These are phyloP conservation scores for Eutypella sp. DNA, from an alignment of 2,329 filamentous ascomycete species.

Conservation along the genomic window DNA sequence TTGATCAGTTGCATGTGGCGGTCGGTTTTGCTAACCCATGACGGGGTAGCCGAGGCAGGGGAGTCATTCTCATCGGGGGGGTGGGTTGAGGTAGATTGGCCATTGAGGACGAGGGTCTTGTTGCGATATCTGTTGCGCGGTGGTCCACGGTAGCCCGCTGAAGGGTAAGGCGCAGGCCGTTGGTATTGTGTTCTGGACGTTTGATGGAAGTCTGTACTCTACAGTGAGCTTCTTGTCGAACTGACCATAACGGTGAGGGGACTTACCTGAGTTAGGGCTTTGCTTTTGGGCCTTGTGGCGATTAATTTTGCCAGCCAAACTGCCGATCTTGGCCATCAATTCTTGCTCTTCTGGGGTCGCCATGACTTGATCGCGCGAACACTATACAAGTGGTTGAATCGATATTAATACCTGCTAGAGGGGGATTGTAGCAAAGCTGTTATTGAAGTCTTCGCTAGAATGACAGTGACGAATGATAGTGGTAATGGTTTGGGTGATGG, in stretches of 20 bases:
- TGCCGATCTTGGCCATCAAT: slow-evolving; percentile 49
- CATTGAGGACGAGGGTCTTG: slow-evolving; percentile 27
- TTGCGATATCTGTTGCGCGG: slow-evolving; percentile 20
- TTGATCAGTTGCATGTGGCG: slow-evolving; percentile 82
- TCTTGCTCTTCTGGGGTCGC: slow-evolving; percentile 41
- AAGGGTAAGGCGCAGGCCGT: slow-evolving; percentile 25
- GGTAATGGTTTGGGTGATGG: background rate
- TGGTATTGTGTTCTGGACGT: slow-evolving; percentile 15
- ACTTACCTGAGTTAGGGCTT: slow-evolving; percentile 28
- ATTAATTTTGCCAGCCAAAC: slow-evolving; percentile 63
- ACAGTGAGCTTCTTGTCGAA: background rate
- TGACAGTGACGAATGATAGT: background rate
- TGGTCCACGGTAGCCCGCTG: slow-evolving; percentile 17
- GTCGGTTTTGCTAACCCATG: slow-evolving; percentile 70
- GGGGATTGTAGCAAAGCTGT: background rate
- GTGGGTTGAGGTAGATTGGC: slow-evolving; percentile 20
- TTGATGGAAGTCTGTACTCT: slow-evolving; percentile 12
- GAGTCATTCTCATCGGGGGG: slow-evolving; percentile 22
- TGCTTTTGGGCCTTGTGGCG: slow-evolving; percentile 65
- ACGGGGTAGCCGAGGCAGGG: slow-evolving; percentile 31
- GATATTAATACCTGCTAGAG: background rate
- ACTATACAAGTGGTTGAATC: too few species aligned
- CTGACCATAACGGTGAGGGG: too few species aligned
- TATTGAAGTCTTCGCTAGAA: background rate
- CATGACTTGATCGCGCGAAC: slow-evolving; percentile 14